Conservation (phyloP, 1,284 basidiomycete genomes). For the Ustilago tritici region DNA sequence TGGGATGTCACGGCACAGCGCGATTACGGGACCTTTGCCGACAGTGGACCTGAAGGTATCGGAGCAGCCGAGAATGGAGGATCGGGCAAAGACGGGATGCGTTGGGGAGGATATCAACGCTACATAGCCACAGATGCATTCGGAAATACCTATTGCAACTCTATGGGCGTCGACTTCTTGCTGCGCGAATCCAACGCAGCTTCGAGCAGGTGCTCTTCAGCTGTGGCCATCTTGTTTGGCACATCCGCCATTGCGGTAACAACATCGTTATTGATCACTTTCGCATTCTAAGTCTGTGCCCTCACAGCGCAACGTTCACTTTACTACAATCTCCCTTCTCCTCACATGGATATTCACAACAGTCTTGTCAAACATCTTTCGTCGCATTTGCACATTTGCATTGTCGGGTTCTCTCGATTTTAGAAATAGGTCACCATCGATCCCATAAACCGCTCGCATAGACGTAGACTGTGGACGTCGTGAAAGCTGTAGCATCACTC, state of each 20-base stretch:
- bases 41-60: slow-evolving; percentile 56
- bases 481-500: no score
- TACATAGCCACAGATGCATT: slow-evolving; percentile 68
- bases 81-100: slow-evolving; percentile 54
- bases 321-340: not conserved
- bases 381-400: slow-evolving; percentile 9
- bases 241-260: not conserved
- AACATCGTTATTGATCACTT: not conserved
- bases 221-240: not conserved
- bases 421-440: not conserved
- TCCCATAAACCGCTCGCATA: not conserved
- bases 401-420: not conserved
- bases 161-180: slow-evolving; percentile 62
- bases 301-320: not conserved
- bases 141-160: slow-evolving; percentile 66
- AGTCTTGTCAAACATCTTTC: not conserved
- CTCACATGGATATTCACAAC: slow-evolving; percentile 6
- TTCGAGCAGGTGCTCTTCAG: not conserved
- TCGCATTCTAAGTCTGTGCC: slow-evolving; percentile 5
- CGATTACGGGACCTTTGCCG: slow-evolving; percentile 68
- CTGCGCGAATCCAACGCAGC: slow-evolving; percentile 50
- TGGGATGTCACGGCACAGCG: slow-evolving; percentile 67
- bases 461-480: not conserved
- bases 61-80: slow-evolving; percentile 64
- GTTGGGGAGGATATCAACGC: slow-evolving; percentile 62